These are phyloP conservation scores for Sugiyamaella paludigena DNA, from an alignment of 1,139 yeast genomes.

Conservation along the genomic window DNA sequence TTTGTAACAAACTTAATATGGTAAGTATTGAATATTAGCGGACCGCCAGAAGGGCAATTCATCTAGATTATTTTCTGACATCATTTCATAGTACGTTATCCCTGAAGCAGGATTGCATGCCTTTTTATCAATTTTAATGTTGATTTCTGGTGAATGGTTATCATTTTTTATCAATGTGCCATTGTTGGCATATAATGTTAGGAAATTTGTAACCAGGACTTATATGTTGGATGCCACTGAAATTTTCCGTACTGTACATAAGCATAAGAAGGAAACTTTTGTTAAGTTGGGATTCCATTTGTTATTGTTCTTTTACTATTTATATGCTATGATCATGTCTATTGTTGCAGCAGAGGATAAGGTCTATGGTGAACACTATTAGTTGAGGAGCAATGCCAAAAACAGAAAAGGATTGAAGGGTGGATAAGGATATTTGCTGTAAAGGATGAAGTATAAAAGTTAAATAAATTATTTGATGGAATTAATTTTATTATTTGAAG, in stretches of 20 bases:
- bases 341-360: slow-evolving; percentile 46
- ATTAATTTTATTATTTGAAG: too few species aligned
- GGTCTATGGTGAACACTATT: not conserved
- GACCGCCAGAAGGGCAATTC: not conserved
- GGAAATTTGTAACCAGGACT: slow-evolving; percentile 65
- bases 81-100: slow-evolving; percentile 50
- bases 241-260: slow-evolving; percentile 84
- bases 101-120: slow-evolving; percentile 86
- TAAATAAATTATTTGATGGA: too few species aligned
- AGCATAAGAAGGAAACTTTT: slow-evolving; percentile 85
- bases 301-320: slow-evolving; percentile 83
- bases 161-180: slow-evolving; percentile 78
- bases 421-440: too few species aligned
- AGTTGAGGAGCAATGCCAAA: too few species aligned
- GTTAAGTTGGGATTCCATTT: slow-evolving; percentile 83
- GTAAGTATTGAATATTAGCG: slow-evolving; percentile 21
- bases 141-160: slow-evolving; percentile 85
- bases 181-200: slow-evolving; percentile 70
- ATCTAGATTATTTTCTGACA: too few species aligned
- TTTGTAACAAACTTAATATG: slow-evolving; percentile 78
- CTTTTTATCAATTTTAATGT: slow-evolving; percentile 58
- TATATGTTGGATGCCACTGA: slow-evolving; percentile 91
- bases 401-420: too few species aligned
- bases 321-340: slow-evolving; percentile 91
- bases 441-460: too few species aligned